phyloP scores from a whole-genome alignment of 1,139 yeast species.

The Geotrichum siamense region DNA sequence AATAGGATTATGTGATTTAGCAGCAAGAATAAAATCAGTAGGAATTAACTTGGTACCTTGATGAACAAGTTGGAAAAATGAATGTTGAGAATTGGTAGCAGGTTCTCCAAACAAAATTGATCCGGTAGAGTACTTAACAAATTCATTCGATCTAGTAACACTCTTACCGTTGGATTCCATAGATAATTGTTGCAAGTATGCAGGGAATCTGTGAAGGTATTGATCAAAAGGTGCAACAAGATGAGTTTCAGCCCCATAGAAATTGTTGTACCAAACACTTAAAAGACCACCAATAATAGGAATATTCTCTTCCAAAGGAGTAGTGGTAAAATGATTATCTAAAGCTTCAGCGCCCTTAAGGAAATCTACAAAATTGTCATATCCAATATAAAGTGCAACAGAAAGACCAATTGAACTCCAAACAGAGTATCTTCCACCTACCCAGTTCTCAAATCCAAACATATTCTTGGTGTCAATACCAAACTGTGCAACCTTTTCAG shows the following conservation, averaged over 20 bases:
- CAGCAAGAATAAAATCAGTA: conserved; percentile 92
- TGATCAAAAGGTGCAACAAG: conserved; percentile 98
- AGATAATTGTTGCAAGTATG: conserved; percentile 94
- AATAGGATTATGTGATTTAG: conserved; percentile 96
- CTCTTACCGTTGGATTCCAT: conserved; percentile 99
- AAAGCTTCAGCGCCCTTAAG: conserved; percentile 96
- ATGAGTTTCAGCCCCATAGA: conserved; percentile 96
- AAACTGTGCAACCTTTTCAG: conserved; percentile 79
- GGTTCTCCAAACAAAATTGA: conserved; percentile 96
- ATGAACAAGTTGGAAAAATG: conserved; percentile 98
- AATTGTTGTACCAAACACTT: conserved; percentile 97
- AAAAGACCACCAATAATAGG: conserved; percentile 90
- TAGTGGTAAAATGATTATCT: conserved; percentile 76
- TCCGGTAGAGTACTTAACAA: conserved; percentile 93
- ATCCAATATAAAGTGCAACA: conserved; percentile 91
- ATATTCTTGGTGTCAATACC: conserved; percentile 96
- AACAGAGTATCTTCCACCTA: conserved; percentile 98
- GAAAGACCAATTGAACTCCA: conserved; percentile 98
- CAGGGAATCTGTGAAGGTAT: conserved; percentile 98
- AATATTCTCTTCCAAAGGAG: conserved; percentile 86
- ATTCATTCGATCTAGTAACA: conserved; percentile 84
- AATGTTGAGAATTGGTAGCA: conserved; percentile 97
- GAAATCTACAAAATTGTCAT: conserved; percentile 83
- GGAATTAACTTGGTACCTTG: conserved; percentile 98
- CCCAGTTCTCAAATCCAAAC: conserved; percentile 99